Evolutionary conservation across 305 asterid species (phyloP), one percentile per base, ranked within the genome.

Genomic region (Fraxinus xanthoxyloides): DNA sequence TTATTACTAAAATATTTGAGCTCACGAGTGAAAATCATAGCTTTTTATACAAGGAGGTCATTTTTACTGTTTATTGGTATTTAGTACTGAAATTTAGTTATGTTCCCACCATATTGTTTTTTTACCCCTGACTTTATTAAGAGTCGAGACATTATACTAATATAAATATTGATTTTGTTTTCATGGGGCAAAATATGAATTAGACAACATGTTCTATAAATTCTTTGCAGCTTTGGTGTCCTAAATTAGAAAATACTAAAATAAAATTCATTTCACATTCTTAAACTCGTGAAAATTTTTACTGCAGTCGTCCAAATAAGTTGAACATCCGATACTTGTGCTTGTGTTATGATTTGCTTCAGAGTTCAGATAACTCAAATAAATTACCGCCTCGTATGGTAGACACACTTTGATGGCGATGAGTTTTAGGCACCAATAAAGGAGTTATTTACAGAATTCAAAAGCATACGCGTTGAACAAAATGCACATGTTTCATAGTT

Each of bases 281-380:
- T 56, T 48, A 48, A 15, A 48, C n/a, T 12, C 54, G 3, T 13
- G n/a, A 46, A 46, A 46, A 46, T 12, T 48, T 48, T 48, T 86
- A 78, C 34, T 82, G 90, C 78, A n/a, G 21, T n/a, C 4, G 1
- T 56, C 28, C 24, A 56, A n/a, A 56, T 56, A 56, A 5, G 67
- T 6, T 56, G 67, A 21, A 56, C 67, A 17, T 56, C 28, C 1
- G 26, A 56, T 19, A 56, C 28, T 56, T 19, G 24, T 56, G 26
- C 28, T 56, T 19, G 67, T 1, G 26, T 7, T 21, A 5, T 56
- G 67, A 56, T 56, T 21, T 56, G 28, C 21, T 56, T 19, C 26
- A 19, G 19, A 56, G 40, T 35, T 6, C 40, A 7, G 40, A 35
- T 56, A n/a, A 56, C 67, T 56, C 12, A 1, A 21, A 56, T 7